Percentiles rank a stretch among this genome's conserved stretches.
Conservation (phyloP, 495 filamentous ascomycete genomes). For the Cudoniella acicularis region DNA sequence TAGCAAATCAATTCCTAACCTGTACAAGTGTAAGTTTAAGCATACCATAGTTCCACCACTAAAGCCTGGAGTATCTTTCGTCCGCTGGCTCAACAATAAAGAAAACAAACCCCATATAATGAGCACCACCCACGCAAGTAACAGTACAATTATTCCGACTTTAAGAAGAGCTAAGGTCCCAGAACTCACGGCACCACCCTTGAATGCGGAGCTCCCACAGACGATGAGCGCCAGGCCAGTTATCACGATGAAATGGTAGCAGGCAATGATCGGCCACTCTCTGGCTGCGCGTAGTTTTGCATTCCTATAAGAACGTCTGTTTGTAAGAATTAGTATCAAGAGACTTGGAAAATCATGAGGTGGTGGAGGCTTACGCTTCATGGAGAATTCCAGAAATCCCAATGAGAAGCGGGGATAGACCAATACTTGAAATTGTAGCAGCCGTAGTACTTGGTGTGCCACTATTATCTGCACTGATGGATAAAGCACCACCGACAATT, state of each 20-base stretch:
- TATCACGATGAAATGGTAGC: neutral
- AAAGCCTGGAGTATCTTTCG: too few species aligned
- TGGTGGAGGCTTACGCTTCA: conserved; percentile 34
- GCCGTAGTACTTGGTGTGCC: conserved; percentile 22
- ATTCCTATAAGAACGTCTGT: neutral
- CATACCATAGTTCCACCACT: too few species aligned
- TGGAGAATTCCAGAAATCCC: conserved; percentile 34
- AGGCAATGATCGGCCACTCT: neutral
- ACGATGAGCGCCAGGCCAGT: conserved; percentile 26
- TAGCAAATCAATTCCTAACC: too few species aligned
- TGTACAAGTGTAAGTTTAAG: too few species aligned
- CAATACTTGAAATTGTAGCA: conserved; percentile 36
- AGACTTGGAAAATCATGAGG: neutral
- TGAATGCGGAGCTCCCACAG: conserved; percentile 27
- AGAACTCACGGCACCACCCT: neutral
- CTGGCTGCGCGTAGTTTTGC: neutral
- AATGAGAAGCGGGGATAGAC: conserved; percentile 41
- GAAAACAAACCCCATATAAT: conserved; percentile 23
- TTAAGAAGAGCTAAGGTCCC: conserved; percentile 25
- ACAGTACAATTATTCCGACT: conserved; percentile 30
- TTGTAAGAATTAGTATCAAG: too few species aligned
- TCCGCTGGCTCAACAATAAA: too few species aligned
- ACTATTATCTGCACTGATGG: conserved; percentile 23
- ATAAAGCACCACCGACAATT: conserved; percentile 33
- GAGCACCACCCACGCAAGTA: conserved; percentile 33